Evolutionary conservation across 768 basidiomycete genomes (phyloP), one percentile per base, ranked within the genome.

Genomic region (Boletus reticuloceps): DNA sequence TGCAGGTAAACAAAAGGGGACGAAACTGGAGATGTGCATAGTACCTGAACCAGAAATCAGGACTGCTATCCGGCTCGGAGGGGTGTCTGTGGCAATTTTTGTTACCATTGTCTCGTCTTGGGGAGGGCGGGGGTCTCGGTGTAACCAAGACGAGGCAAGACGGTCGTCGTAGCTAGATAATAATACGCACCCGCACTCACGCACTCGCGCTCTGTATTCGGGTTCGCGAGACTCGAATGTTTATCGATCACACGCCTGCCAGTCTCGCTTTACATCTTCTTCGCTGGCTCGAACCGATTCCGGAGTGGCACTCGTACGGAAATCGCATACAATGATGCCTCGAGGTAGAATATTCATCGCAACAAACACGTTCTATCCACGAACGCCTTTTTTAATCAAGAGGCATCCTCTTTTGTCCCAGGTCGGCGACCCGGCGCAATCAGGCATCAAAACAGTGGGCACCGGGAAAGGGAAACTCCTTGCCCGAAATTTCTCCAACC

Each of bases 41-140:
- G n/a, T 53, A 82, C 85, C 85, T 67, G 82, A 83, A 39, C 85
- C 85, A 14, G 85, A 87, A 65, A 88, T 83, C 62, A 87, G 81
- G 7, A 62, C 61, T n/a, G 61, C 61, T 17, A 62, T 63, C 1
- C 61, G 52, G 32, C 61, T 61, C 2, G n/a, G 22, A 22, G 22
- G 47, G 14, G 52, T 13, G 22, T 47, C 46, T n/a, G 0, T 39
- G 45, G 27, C 8, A 9, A 10, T 39, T 6, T 47, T 49, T 37
- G 56, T 47, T n/a, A 51, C 2, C 56, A 54, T 59, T 32, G 39
- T 52, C 44, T 19, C 7, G 12, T n/a, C 13, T n/a, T n/a, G n/a
- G n/a, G n/a, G n/a, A 6, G 8, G 19, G 44, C 16, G 29, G 42
- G 2, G 44, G 14, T 22, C 17, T 34, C 29, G 8, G 25, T 32